A percentile compares a stretch with the other conserved stretches of the same genome.
These are phyloP conservation scores for Trifolium dubium DNA, from an alignment of 306 rosid genomes.

Conservation along the genomic window DNA sequence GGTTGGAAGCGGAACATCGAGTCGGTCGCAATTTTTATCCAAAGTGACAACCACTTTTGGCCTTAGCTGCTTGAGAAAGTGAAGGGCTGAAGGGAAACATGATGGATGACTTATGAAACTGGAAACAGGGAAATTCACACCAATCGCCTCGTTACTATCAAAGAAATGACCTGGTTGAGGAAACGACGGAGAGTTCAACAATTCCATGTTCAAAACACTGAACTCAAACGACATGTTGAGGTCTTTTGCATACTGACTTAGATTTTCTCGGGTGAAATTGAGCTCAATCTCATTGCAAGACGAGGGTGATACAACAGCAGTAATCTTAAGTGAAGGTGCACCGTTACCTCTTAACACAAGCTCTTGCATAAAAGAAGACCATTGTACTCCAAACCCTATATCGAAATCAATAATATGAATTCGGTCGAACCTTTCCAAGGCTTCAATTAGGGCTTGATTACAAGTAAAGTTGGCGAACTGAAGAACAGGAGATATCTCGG, in stretches of 20 bases:
- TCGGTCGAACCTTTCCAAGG: constrained; percentile 65
- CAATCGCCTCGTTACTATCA: constrained; percentile 65
- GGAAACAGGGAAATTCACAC: constrained; percentile 71
- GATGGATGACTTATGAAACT: constrained; percentile 55
- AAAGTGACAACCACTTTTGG: constrained; percentile 76
- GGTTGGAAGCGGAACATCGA: constrained; percentile 62
- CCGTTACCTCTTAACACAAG: constrained; percentile 66
- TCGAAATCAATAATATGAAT: constrained; percentile 84
- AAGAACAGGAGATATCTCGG: constrained; percentile 83
- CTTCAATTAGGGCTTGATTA: constrained; percentile 86
- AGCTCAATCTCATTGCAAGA: constrained; percentile 70
- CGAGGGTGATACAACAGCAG: constrained; percentile 72
- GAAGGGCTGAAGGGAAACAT: constrained; percentile 60
- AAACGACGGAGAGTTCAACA: constrained; percentile 63
- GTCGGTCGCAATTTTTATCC: constrained; percentile 65
- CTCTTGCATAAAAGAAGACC: constrained; percentile 95
- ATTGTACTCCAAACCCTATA: constrained; percentile 89
- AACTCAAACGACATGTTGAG: constrained; percentile 68
- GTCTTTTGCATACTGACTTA: constrained; percentile 69
- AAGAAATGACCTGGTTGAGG: constrained; percentile 51
- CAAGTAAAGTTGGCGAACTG: constrained; percentile 88
- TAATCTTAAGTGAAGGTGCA: constrained; percentile 65
- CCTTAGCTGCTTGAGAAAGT: constrained; percentile 70
- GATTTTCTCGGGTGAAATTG: constrained; percentile 69
- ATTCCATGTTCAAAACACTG: constrained; percentile 61